Conservation (phyloP, 2,329 filamentous ascomycete species). For the Neofusicoccum kwambonambiense region DNA sequence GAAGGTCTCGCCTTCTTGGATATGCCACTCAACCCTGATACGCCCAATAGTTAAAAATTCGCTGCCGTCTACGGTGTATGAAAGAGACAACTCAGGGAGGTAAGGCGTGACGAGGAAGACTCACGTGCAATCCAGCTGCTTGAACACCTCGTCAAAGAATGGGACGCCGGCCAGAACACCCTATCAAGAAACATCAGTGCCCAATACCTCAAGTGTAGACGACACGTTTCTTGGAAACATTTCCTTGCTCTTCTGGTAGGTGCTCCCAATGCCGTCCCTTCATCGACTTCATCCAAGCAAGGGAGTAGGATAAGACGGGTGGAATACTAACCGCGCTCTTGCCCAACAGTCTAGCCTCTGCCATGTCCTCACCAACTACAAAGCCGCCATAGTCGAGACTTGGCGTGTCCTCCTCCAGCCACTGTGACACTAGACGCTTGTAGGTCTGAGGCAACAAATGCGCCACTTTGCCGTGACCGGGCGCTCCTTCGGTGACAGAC, state of each 20-base stretch:
- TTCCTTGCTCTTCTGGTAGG: background rate
- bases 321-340: conserved; percentile 51
- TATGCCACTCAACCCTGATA: conserved; percentile 76
- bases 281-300: background rate
- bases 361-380: conserved; percentile 73
- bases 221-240: background rate
- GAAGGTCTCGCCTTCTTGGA: conserved; percentile 70
- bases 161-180: conserved; percentile 88
- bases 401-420: conserved; percentile 95
- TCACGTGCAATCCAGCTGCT: conserved; percentile 78
- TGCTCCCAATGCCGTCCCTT: background rate
- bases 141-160: conserved; percentile 93
- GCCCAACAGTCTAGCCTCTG: conserved; percentile 53
- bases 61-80: background rate
- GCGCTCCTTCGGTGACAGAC: conserved; percentile 50
- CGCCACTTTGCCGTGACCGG: conserved; percentile 58
- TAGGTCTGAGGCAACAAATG: conserved; percentile 83
- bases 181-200: conserved; percentile 28
- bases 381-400: conserved; percentile 97
- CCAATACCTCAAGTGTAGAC: background rate
- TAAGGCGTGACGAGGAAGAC: conserved; percentile 25
- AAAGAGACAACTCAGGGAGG: no score
- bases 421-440: conserved; percentile 75
- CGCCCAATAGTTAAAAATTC: background rate
- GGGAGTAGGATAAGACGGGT: background rate